Base-by-base conservation (phyloP, 441 rosid genomes). In the Gossypium davidsonii region DNA sequence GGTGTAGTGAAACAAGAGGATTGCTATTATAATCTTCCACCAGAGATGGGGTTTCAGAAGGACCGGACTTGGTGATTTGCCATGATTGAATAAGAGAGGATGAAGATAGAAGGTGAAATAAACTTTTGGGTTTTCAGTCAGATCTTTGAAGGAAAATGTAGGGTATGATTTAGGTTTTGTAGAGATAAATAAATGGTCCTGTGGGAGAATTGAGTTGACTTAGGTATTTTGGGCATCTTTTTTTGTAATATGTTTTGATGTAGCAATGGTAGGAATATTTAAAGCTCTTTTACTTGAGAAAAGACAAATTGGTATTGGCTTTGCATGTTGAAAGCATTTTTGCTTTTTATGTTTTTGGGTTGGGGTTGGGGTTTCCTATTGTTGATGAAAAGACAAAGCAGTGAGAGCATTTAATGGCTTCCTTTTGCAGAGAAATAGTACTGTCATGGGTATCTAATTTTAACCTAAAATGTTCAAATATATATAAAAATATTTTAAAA, bases 41-140 rank as follows among this genome's bases (percentile, higher is more conserved):
- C 84, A 1, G 84, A 86, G 53, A 81, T 86, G 80, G 80, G 62
- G 37, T 74, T 84, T 80, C 85, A 83, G 23, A 72, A 64, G 31
- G 85, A 84, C 73, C 79, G 83, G 83, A 73, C 85, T 55, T 80
- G 82, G 14, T 34, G n/a, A 20, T 42, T 17, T 42, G 69, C 69
- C 34, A 42, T 11, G 53, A 12, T 25, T 44, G 55, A 65, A 1
- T 28, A 31, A 28, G 26, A 46, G 51, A 49, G 74, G 20, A 20
- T 8, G 56, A 71, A 64, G 71, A 31, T 44, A 67, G 60, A 6
- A 37, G 23, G 18, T 39, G 60, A 49, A 63, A 74, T 46, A 73
- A 57, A 21, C 26, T 62, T 49, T 23, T 48, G 73, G 59, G 66
- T 64, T 78, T 74, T 78, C 15, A 66, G 67, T 78, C 73, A 76